phyloP scores from a whole-genome alignment of 805 yeast species.

The Nakazawaea sp. region DNA sequence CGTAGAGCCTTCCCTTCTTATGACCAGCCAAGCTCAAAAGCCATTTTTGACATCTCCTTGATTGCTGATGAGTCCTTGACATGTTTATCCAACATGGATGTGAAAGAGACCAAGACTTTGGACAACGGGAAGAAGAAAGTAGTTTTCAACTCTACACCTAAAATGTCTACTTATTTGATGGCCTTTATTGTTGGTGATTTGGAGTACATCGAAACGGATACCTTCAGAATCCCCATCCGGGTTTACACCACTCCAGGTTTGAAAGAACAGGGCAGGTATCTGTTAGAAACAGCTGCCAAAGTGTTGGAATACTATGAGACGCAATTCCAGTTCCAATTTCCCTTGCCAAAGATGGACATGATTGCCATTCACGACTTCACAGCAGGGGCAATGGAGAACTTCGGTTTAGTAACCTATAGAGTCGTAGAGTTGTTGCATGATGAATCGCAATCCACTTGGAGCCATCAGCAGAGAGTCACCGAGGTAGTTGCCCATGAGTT shows the following conservation, averaged over 20 bases:
- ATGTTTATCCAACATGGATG: conserved; percentile 42
- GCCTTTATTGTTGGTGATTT: conserved; percentile 58
- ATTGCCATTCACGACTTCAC: conserved; percentile 74
- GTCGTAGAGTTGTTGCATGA: conserved; percentile 49
- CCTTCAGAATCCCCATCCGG: conserved; percentile 40
- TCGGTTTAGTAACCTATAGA: conserved; percentile 74
- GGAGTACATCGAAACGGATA: conserved; percentile 42
- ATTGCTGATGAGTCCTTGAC: conserved; percentile 26
- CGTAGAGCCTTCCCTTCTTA: conserved; percentile 52
- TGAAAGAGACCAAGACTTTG: conserved; percentile 14
- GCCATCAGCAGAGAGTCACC: conserved; percentile 64
- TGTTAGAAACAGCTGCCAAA: conserved; percentile 38
- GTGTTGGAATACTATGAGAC: conserved; percentile 43
- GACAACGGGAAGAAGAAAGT: conserved; percentile 28
- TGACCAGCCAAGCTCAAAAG: conserved; percentile 51
- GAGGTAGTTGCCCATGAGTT: conserved; percentile 82
- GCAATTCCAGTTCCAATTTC: conserved; percentile 50
- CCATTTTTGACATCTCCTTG: conserved; percentile 43
- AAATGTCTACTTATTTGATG: conserved; percentile 48
- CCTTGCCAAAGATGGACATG: conserved; percentile 76
- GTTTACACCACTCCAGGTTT: conserved; percentile 48
- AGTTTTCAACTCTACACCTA: no score
- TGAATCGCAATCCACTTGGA: conserved; percentile 35
- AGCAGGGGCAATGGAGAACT: conserved; percentile 89
- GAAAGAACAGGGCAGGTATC: conserved; percentile 38